Conservation (phyloP, 2,329 filamentous ascomycete species). For the Scedosporium dehoogii region DNA sequence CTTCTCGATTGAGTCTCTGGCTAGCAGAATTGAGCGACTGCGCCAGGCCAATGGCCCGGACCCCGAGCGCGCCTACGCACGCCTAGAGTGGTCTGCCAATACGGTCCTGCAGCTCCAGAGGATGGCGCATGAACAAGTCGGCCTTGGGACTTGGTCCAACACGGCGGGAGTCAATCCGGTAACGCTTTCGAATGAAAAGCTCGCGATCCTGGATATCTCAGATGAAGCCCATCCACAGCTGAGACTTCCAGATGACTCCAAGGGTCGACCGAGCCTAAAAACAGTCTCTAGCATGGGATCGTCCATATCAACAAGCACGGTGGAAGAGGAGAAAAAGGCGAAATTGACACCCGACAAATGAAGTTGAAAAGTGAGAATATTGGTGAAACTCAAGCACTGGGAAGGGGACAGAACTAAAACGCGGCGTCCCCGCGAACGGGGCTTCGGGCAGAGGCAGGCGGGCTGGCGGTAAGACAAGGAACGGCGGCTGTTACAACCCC, state of each 20-base stretch:
- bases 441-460: no score
- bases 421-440: no score
- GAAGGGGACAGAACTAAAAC: no score
- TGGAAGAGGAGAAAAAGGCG: conserved; percentile 8
- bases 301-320: background rate
- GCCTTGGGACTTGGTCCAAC: background rate
- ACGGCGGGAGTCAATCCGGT: background rate
- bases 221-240: conserved; percentile 16
- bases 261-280: conserved; percentile 7
- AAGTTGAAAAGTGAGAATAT: no score
- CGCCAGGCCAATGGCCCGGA: background rate
- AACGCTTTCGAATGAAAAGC: background rate
- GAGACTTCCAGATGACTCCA: conserved; percentile 9
- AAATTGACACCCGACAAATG: no score
- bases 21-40: background rate
- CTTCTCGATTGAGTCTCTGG: background rate
- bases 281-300: background rate
- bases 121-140: background rate
- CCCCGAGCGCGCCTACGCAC: background rate
- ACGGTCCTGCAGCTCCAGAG: background rate
- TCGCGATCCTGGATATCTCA: background rate
- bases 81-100: background rate
- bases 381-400: no score
- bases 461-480: no score
- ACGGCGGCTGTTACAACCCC: no score